Conservation (phyloP, 2,329 filamentous ascomycete genomes). For the Pseudogymnoascus sp. region DNA sequence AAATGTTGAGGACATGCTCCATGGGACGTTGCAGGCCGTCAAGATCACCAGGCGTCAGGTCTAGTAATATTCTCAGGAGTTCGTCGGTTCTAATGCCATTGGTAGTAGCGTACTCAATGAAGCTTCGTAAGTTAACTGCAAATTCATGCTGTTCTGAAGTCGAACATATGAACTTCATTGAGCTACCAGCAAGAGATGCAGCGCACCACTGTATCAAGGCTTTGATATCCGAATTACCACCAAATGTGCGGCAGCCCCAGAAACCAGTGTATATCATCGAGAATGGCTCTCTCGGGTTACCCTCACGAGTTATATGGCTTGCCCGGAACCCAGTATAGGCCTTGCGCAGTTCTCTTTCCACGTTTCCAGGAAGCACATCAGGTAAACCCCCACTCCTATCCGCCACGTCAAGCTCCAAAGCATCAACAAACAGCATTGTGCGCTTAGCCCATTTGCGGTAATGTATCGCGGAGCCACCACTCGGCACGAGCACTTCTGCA, state of each 20-base stretch:
- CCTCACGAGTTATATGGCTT: background rate
- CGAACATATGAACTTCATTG: background rate
- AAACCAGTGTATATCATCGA: constrained; percentile 4
- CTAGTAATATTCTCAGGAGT: background rate
- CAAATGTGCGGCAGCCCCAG: background rate
- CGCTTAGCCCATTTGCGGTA: background rate
- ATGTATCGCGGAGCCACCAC: background rate
- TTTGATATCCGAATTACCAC: background rate
- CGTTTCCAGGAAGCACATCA: background rate
- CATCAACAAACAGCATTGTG: background rate
- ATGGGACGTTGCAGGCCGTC: background rate
- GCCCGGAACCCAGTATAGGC: background rate
- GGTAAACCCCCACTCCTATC: background rate
- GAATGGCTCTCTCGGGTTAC: background rate
- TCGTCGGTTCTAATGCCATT: background rate
- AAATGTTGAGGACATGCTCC: background rate
- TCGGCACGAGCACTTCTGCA: background rate
- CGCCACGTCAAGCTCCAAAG: background rate
- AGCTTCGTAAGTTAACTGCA: background rate
- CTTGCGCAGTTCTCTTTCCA: background rate
- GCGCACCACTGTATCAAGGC: background rate
- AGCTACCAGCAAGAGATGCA: background rate
- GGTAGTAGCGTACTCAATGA: background rate
- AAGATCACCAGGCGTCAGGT: background rate
- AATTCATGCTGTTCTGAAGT: background rate